These are phyloP conservation scores for Stromatinia cepivora DNA, from an alignment of 2,329 filamentous ascomycete species.

Conservation along the genomic window DNA sequence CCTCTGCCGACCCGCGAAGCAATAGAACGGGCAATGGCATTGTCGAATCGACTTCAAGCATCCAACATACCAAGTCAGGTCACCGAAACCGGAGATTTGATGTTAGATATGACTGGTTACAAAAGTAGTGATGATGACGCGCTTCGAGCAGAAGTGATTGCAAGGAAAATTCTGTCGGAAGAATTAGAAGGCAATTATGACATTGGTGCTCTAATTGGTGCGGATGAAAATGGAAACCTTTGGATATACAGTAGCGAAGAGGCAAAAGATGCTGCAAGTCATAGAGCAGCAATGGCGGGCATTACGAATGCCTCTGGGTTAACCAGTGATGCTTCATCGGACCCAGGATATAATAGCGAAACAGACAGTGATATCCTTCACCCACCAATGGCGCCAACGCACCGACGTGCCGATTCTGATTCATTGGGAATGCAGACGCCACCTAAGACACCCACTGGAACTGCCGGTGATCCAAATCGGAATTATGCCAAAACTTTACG, in stretches of 20 bases:
- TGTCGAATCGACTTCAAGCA: slow-evolving; percentile 83
- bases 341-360: slow-evolving; percentile 95
- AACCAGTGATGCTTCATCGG: slow-evolving; percentile 71
- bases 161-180: slow-evolving; percentile 86
- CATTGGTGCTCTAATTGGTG: slow-evolving; percentile 90
- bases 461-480: slow-evolving; percentile 66
- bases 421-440: slow-evolving; percentile 58
- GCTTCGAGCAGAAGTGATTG: slow-evolving; percentile 87
- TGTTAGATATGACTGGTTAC: slow-evolving; percentile 97
- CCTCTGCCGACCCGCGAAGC: slow-evolving; percentile 72
- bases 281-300: slow-evolving; percentile 54
- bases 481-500: slow-evolving; percentile 97
- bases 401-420: slow-evolving; percentile 60
- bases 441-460: slow-evolving; percentile 67
- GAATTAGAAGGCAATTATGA: slow-evolving; percentile 95
- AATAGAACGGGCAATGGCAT: slow-evolving; percentile 75
- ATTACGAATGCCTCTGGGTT: slow-evolving; percentile 41
- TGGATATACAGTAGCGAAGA: slow-evolving; percentile 99
- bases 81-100: slow-evolving; percentile 90
- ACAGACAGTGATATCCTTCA: slow-evolving; percentile 61
- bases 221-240: slow-evolving; percentile 93
- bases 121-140: slow-evolving; percentile 93
- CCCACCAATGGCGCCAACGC: slow-evolving; percentile 49
- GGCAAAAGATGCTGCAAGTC: slow-evolving; percentile 84
- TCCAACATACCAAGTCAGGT: slow-evolving; percentile 92